These are phyloP conservation scores for Zasmidium cellare DNA, from an alignment of 2,329 filamentous ascomycete species.

Conservation along the genomic window DNA sequence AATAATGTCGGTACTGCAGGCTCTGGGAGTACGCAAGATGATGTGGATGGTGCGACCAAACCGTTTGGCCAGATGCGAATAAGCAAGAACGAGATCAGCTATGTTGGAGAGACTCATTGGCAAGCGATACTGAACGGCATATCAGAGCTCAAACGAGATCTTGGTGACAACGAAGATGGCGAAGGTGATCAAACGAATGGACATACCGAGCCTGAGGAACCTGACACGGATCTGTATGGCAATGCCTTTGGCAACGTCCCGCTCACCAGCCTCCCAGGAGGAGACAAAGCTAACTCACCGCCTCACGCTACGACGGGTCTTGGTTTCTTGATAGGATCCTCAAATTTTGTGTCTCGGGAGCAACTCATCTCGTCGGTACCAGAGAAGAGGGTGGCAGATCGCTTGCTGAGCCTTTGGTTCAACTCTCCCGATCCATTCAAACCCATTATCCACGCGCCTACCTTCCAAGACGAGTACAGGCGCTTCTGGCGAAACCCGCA, in stretches of 20 bases:
- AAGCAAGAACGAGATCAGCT: conserved; percentile 72
- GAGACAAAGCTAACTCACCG: background rate
- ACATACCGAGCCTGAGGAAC: conserved; percentile 1
- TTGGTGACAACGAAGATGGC: conserved; percentile 30
- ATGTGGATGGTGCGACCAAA: conserved; percentile 59
- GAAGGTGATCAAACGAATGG: conserved; percentile 17
- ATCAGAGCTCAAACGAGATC: conserved; percentile 34
- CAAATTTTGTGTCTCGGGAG: conserved; percentile 25
- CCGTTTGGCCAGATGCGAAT: conserved; percentile 83
- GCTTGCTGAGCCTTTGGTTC: conserved; percentile 36
- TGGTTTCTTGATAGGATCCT: conserved; percentile 30
- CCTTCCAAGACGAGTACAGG: conserved; percentile 44
- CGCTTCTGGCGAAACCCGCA: conserved; percentile 46
- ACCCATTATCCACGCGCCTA: conserved; percentile 62
- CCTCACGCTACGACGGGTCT: conserved; percentile 18
- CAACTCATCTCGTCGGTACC: conserved; percentile 35
- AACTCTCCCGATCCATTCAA: conserved; percentile 37
- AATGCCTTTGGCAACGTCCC: conserved; percentile 16
- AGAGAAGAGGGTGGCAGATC: conserved; percentile 33
- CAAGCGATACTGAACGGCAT: conserved; percentile 71
- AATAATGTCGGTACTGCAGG: conserved; percentile 1
- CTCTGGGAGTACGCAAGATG: conserved; percentile 15
- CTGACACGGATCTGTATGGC: background rate
- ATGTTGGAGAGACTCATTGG: conserved; percentile 83
- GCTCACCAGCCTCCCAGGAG: conserved; percentile 1